Evolutionary conservation across 2,329 filamentous ascomycete genomes (phyloP), one percentile per base, ranked within the genome.

Genomic region (Podosphaera fusca): DNA sequence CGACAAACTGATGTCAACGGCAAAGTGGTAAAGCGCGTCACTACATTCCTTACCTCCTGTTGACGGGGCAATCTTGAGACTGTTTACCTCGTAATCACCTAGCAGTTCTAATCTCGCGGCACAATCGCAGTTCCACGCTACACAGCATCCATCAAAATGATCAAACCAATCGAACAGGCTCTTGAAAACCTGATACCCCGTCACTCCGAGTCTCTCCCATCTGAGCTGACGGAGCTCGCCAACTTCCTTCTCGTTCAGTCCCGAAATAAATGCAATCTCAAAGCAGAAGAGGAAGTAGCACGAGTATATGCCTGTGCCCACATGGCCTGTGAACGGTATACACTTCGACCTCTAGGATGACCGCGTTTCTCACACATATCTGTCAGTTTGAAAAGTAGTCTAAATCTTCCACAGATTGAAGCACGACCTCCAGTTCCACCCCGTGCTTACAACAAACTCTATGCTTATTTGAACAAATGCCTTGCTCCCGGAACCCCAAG

Each of bases 241-340:
- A 74, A 76, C 55, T 87, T 83, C 7, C 73, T 94, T 5, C 77
- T 94, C 50, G 82, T 85, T 1, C 87, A 92, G 69, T 94, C 87
- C 10, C 80, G 86, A 38, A 80, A 81, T 65, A 82, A 81, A 64
- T 87, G 86, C 55, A 82, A 80, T 65, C 74, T 95, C 56, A 94
- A 88, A 67, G 76, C 81, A 2, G 87, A 94, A 57, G 88, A 95
- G 68, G 89, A 95, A 68, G 81, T 92, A 61, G 87, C 84, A n/a
- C 78, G 89, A 29, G 76, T 79, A 3, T 92, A 92, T 68, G 85
- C 84, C 3, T 95, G 88, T 67, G 85, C 86, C 12, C 83, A 95
- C 69, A 78, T 98, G 59, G 92, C 92, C 29, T 96, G 89, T 67
- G 87, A 90, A 63, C 79, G 86, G 85, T 86, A 70, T 56, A 34